Conservation (phyloP, 495 filamentous ascomycete species). For the Penicillium nucicola region DNA sequence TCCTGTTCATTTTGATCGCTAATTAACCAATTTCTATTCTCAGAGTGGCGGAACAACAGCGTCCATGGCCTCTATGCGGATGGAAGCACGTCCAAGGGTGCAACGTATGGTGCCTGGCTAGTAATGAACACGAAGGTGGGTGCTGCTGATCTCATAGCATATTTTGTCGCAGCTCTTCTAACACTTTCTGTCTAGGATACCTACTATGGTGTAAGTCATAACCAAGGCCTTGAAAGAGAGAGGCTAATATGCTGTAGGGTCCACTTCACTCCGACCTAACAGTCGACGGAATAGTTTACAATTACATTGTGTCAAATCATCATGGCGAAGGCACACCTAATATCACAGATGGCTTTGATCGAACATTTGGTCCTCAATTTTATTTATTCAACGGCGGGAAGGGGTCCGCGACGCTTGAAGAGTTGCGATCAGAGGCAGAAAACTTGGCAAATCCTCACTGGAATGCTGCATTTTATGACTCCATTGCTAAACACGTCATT, state of each 20-base stretch:
- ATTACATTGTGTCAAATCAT: slow-evolving; percentile 52
- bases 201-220: slow-evolving; percentile 45
- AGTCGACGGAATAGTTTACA: slow-evolving; percentile 57
- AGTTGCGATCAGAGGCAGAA: slow-evolving; percentile 46
- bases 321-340: slow-evolving; percentile 56
- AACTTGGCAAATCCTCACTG: slow-evolving; percentile 43
- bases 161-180: background rate
- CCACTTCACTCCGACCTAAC: slow-evolving; percentile 54
- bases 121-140: slow-evolving; percentile 53
- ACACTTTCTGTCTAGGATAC: slow-evolving; percentile 34
- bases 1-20: background rate
- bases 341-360: slow-evolving; percentile 56
- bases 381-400: slow-evolving; percentile 55
- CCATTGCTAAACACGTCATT: slow-evolving; percentile 51
- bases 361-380: slow-evolving; percentile 55
- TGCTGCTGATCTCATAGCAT: background rate
- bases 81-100: slow-evolving; percentile 45
- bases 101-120: slow-evolving; percentile 53
- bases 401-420: slow-evolving; percentile 33
- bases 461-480: slow-evolving; percentile 55
- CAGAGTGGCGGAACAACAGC: slow-evolving; percentile 48
- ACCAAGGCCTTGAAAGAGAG: background rate
- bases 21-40: background rate
- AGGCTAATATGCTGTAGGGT: slow-evolving; percentile 27
- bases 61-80: slow-evolving; percentile 55